Evolutionary conservation across 2,329 filamentous ascomycete genomes (phyloP), one percentile per base, ranked within the genome.

Genomic region (Aspergillus eucalypticola): DNA sequence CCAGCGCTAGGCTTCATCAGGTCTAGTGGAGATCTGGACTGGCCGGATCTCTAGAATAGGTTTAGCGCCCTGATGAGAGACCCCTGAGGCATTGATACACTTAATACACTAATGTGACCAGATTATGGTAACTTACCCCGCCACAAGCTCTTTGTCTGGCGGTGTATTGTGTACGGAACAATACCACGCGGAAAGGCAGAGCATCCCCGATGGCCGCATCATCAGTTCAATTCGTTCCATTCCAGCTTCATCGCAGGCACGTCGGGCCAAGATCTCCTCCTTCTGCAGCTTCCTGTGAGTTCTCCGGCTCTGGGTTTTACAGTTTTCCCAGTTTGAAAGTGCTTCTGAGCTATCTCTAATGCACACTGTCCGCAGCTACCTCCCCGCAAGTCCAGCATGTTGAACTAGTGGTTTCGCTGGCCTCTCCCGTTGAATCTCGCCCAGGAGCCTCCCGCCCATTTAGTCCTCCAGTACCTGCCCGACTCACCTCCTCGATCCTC

Each of bases 1-100:
- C 21, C 3, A 0, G 46, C 65, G 65, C 75, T 77, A 77, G 64
- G 35, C 56, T 46, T n/a, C 17, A 67, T 69, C 51, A 17, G 63
- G 68, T 25, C 19, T 61, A 52, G 64, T 35, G 54, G 41, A 48
- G 29, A n/a, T 39, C 19, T 53, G 49, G 32, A 52, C 32, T 19
- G 32, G 27, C 11, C 21, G 19, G 7, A 15, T 2, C 11, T 11
- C 41, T 17, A 5, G 8, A 35, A 44, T n/a, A 27, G 53, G 39
- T 6, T 44, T 55, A 55, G 53, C 53, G 41, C 5, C 13, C 27
- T 13, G 39, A 15, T 32, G 8, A 6, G 5, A 46, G 53, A 27
- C 42, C 39, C 52, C 53, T 55, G 53, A 55, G 53, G 53, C 53
- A 29, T 8, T 13, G 13, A 44, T 55, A 55, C 50, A 42, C 41